Evolutionary conservation across 257 asterid genomes (phyloP), one percentile per base, ranked within the genome.

Genomic region (Fraxinus anomala): DNA sequence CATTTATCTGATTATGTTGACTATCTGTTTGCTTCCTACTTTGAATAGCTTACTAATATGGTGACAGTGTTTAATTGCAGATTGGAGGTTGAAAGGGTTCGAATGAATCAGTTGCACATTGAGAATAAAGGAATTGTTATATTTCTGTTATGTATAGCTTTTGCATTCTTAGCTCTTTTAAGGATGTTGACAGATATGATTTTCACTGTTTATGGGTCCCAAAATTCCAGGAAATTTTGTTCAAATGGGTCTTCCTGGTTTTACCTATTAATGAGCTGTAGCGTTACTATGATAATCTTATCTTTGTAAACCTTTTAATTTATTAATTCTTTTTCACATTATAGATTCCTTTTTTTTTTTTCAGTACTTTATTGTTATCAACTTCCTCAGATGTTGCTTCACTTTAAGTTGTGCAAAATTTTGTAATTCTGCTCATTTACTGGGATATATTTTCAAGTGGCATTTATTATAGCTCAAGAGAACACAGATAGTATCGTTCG

Each of bases 81-180:
- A 72, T 80, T 56, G 86, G 92, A 91, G 84, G 92, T 90, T 21
- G 94, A 92, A 73, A 84, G 33, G 77, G 89, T 92, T 65, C 72
- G 79, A 81, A 86, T 71, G 79, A 86, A 92, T 78, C 96, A 91
- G 75, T 82, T 85, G 70, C 94, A 92, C 83, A 76, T 91, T 89
- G 99, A 94, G 90, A 90, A 89, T 68, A 92, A 94, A 82, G 97
- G 97, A 39, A 84, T 91, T 51, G 76, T 89, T 69, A 87, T 92
- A 40, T 91, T 90, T 86, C 83, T 92, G 79, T 77, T 89, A 54
- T 87, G 92, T 76, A 84, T 87, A 81, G 82, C 24, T 42, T 90
- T 91, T 76, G 95, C 94, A 73, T 74, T 87, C 42, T 44, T 88
- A 68, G 95, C 88, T 28, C 37, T 92, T 19, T 36, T 86, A 72